Conservation (phyloP, 805 yeast genomes). For the Yamadazyma takamatsuzukensis region DNA sequence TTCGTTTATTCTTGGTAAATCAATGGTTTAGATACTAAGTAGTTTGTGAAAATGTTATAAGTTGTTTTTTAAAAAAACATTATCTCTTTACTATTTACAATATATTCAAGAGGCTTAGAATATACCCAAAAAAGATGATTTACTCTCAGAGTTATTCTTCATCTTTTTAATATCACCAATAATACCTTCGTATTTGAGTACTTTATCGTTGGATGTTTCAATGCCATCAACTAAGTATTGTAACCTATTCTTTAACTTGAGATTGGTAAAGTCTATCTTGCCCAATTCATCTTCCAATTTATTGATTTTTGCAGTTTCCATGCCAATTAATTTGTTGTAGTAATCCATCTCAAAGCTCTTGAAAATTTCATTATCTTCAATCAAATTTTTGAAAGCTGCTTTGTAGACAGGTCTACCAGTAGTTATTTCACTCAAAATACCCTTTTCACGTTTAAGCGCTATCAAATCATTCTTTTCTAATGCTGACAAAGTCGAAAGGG, state of each 20-base stretch:
- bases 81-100: neutral
- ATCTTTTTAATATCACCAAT: conserved; percentile 20
- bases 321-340: conserved; percentile 47
- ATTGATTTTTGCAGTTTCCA: conserved; percentile 60
- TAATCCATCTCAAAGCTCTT: conserved; percentile 64
- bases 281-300: conserved; percentile 69
- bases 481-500: conserved; percentile 48
- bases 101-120: conserved; percentile 1
- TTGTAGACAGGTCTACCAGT: conserved; percentile 84
- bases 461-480: conserved; percentile 80
- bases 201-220: conserved; percentile 49
- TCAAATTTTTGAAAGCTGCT: conserved; percentile 72
- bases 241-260: conserved; percentile 57
- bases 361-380: conserved; percentile 51
- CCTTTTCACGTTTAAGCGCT: conserved; percentile 69
- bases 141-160: conserved; percentile 4
- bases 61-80: conserved; percentile 2
- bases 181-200: conserved; percentile 26
- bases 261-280: conserved; percentile 42
- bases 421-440: conserved; percentile 58
- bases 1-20: conserved; percentile 68
- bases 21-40: conserved; percentile 58
- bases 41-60: conserved; percentile 1
- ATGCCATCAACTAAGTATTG: conserved; percentile 68
- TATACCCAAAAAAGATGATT: conserved; percentile 11